These are phyloP conservation scores for Neofusicoccum umdonicola DNA, from an alignment of 2,329 filamentous ascomycete genomes.

Conservation along the genomic window DNA sequence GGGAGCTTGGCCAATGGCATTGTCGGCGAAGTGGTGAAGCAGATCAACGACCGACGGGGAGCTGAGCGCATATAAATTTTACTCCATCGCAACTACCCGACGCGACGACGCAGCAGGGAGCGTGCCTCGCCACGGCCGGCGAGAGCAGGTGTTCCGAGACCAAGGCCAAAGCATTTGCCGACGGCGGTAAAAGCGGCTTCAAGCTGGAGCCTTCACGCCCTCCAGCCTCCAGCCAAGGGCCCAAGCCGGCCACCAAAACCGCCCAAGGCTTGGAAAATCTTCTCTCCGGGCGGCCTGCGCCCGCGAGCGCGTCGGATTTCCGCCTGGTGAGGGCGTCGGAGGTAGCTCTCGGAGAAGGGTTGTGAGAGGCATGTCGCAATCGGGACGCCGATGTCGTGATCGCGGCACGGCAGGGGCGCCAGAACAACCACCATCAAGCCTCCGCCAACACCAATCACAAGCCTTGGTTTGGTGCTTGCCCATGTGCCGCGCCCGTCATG, in stretches of 20 bases:
- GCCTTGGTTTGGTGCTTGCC: not conserved
- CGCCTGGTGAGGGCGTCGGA: not conserved
- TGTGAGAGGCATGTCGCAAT: not conserved
- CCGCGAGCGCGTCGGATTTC: not conserved
- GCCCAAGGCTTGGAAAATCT: not conserved
- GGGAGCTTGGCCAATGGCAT: not conserved
- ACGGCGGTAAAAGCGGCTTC: not conserved
- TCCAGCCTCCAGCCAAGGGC: not conserved
- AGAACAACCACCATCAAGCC: not conserved
- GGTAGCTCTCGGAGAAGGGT: not conserved
- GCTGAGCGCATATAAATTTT: not conserved
- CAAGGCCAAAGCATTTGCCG: not conserved
- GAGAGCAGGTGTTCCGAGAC: not conserved
- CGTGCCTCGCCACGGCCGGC: not conserved
- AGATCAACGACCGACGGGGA: not conserved
- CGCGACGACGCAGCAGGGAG: not conserved
- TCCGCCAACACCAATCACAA: conserved; percentile 11
- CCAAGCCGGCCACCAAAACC: not conserved
- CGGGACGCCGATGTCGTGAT: conserved; percentile 14
- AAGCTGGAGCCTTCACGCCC: too few species aligned
- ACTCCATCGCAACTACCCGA: not conserved
- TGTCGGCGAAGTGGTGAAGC: not conserved
- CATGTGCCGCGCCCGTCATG: not conserved
- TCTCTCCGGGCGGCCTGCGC: not conserved
- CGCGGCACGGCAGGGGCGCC: conserved; percentile 5